These are phyloP conservation scores for Fraxinus floribunda DNA, from an alignment of 305 asterid genomes.

Conservation along the genomic window DNA sequence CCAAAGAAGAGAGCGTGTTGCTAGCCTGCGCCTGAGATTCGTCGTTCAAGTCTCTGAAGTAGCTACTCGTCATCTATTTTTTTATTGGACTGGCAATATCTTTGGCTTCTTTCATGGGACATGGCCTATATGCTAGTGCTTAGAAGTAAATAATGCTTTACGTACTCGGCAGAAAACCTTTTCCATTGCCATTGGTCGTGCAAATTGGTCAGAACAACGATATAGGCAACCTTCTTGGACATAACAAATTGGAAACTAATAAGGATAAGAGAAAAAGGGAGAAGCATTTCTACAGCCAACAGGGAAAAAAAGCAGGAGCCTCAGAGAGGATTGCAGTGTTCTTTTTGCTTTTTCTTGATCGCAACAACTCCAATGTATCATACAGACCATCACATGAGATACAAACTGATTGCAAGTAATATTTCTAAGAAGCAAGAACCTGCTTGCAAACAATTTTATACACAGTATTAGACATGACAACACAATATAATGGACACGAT, in stretches of 20 bases:
- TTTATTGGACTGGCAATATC: constrained; percentile 46
- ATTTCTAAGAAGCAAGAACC: neutral
- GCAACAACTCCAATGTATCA: neutral
- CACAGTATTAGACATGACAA: neutral
- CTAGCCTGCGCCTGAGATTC: constrained; percentile 41
- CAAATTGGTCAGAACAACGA: neutral
- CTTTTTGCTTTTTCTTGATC: neutral
- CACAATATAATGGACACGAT: neutral
- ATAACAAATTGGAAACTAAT: neutral
- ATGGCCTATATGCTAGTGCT: constrained; percentile 30
- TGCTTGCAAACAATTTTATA: neutral
- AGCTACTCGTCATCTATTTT: constrained; percentile 47
- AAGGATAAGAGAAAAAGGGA: neutral
- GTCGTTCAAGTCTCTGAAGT: constrained; percentile 59
- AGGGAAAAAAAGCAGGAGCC: neutral
- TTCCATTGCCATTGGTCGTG: neutral
- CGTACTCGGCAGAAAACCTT: constrained; percentile 18
- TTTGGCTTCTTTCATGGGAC: constrained; percentile 43
- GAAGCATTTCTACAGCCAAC: neutral
- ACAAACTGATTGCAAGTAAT: neutral
- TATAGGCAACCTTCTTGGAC: neutral
- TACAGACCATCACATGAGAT: neutral
- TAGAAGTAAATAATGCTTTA: constrained; percentile 44
- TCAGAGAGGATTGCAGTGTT: no score
- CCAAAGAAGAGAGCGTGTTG: constrained; percentile 38